Conservation (phyloP, 1,284 basidiomycete genomes). For the Pulveroboletus sp. region DNA sequence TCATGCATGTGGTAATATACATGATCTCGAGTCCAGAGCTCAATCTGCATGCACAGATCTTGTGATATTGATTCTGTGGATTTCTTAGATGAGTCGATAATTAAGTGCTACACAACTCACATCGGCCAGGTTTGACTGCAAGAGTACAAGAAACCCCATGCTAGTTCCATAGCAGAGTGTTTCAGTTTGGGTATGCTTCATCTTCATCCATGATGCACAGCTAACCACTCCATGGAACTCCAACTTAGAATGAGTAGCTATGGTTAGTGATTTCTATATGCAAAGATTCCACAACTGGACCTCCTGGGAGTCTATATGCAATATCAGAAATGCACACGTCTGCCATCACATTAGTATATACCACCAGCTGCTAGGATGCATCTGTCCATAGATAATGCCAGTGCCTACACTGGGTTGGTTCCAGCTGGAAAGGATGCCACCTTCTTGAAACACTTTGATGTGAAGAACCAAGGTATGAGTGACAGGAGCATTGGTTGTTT, state of each 20-base stretch:
- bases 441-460: too few species aligned
- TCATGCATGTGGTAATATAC: background rate
- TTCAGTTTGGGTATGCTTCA: background rate
- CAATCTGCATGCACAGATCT: background rate
- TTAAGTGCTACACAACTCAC: too few species aligned
- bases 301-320: background rate
- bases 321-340: background rate
- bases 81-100: too few species aligned
- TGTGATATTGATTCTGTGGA: background rate
- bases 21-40: background rate
- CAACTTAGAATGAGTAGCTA: background rate
- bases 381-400: background rate
- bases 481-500: too few species aligned
- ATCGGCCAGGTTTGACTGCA: background rate
- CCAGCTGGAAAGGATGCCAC: too few species aligned
- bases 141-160: background rate
- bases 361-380: background rate
- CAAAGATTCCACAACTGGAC: slow-evolving; percentile 1
- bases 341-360: background rate
- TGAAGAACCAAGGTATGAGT: too few species aligned
- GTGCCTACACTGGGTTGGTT: too few species aligned
- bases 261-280: background rate
- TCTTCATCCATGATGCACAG: slow-evolving; percentile 6
- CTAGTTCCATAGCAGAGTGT: slow-evolving; percentile 5
- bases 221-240: background rate